Evolutionary conservation across 306 rosid genomes (phyloP), one percentile per base, ranked within the genome.

Genomic region (Ochetophila trinervis): DNA sequence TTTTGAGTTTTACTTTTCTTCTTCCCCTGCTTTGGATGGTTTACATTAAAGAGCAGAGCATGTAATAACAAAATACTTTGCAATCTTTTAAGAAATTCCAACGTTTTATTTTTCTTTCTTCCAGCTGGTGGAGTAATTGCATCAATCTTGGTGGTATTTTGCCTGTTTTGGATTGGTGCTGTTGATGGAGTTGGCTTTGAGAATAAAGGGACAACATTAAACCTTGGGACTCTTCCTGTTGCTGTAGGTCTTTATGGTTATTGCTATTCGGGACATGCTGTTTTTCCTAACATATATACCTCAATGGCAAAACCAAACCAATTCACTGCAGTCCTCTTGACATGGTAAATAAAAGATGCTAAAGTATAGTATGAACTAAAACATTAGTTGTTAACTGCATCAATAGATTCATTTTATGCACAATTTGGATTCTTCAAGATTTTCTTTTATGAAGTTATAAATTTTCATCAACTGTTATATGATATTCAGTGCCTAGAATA

Each of bases 191-290:
- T 92, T 24, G 95, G 91, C 53, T 83, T 89, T 63, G 80, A 84
- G 14, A 80, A 70, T 78, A 74, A 79, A 59, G 96, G 89, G 67
- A 82, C 96, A n/a, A 62, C 88, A 37, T 78, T 92, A 67, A 92
- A 89, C 73, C 84, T 92, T 57, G 75, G 79, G 67, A 80, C 89
- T 49, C 78, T 92, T 61, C 98, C 98, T 45, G 98, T 92, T 59
- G 92, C 96, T 51, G 49, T 92, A n/a, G 98, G 98, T 74, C 98
- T 92, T 48, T 92, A 92, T 20, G 98, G 98, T 37, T 92, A 78
- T 85, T 92, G 98, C 85, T 92, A 89, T 82, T 92, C 98, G 11
- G 98, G 98, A 56, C 98, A 92, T 67, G 98, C 96, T 35, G 98
- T 92, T 47, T 89, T 92, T 76, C 98, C 98, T 4, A 92, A 92